Base-by-base conservation (phyloP, 169 alveolate genomes). In the Plasmodium blacklocki region DNA sequence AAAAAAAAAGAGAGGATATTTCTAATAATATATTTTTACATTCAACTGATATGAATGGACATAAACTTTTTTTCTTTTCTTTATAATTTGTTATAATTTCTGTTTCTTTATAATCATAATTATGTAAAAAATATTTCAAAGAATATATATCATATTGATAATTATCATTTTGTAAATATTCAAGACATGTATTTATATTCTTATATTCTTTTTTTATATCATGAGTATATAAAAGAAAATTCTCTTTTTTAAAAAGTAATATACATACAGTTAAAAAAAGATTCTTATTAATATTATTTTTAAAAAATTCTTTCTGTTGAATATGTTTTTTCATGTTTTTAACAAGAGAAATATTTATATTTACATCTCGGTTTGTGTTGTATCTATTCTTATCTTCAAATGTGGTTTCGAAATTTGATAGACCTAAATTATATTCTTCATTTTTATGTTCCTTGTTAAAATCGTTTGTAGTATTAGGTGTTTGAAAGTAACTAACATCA, bases 31-130 rank as follows among this genome's bases (percentile, higher is more conserved):
- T 68, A 43, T 83, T 83, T 54, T 68, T 83, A 23, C 91, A 54
- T 68, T 83, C 91, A 39, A 83, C 39, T 23, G 83, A 83, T 8
- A 68, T 58, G 39, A 54, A 83, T 18, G 91, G 62, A 3, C 64
- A 50, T 1, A 83, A 54, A 6, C 21, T 2, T 11, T 83, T 83
- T 9, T 39, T 54, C 29, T 43, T 43, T 66, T 83, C 91, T 49
- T 14, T 18, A 12, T 26, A 18, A 18, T 56, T 83, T 3, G 74
- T 68, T 4, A 83, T 75, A 5, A 83, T 39, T 39, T 83, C 91
- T 1, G 91, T 83, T 19, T 26, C 56, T 3, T 50, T 15, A 15
- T 83, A 83, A 43, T 47, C 14, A 60, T 67, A 56, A 12, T 56
- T 71, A 63, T 67, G 21, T 19, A 83, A 58, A 21, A 83, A 68